phyloP scores from a whole-genome alignment of 139 green algal genomes.

The Pseudopediastrum boryanum region DNA sequence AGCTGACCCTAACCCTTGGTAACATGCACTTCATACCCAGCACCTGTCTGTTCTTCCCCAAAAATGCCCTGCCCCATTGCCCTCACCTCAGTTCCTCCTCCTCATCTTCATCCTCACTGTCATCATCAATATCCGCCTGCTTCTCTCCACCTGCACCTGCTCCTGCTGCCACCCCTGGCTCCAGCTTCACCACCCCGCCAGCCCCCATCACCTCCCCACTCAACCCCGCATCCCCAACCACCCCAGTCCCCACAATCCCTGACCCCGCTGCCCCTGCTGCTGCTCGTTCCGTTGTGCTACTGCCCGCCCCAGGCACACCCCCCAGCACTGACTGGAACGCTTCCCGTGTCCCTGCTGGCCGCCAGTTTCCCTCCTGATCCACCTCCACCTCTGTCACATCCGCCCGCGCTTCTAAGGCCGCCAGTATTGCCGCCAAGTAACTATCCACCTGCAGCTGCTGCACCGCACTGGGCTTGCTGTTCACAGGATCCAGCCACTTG shows the following conservation, averaged over 20 bases:
- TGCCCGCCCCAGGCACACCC: neutral
- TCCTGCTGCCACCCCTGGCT: neutral
- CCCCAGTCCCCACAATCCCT: neutral
- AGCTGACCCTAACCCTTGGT: no score
- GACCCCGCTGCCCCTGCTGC: constrained; percentile 3
- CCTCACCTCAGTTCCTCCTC: constrained; percentile 7
- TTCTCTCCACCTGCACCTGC: constrained; percentile 11
- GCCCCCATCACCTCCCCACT: neutral
- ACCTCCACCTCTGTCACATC: constrained; percentile 68
- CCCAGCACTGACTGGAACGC: constrained; percentile 18
- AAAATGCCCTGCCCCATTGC: no score
- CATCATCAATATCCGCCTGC: neutral
- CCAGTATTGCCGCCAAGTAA: constrained; percentile 60
- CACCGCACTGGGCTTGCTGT: constrained; percentile 59
- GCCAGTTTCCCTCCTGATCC: constrained; percentile 58
- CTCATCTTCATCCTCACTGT: constrained; percentile 10
- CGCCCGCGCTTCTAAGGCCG: constrained; percentile 36
- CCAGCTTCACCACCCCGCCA: neutral
- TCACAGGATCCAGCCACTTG: constrained; percentile 91
- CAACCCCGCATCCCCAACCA: neutral
- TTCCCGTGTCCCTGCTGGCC: constrained; percentile 39
- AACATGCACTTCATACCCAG: no score
- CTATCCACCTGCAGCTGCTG: constrained; percentile 66
- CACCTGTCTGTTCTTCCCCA: no score
- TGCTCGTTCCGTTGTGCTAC: neutral